Conservation (phyloP, 2,329 filamentous ascomycete genomes). For the Pestalotiopsis sp. region DNA sequence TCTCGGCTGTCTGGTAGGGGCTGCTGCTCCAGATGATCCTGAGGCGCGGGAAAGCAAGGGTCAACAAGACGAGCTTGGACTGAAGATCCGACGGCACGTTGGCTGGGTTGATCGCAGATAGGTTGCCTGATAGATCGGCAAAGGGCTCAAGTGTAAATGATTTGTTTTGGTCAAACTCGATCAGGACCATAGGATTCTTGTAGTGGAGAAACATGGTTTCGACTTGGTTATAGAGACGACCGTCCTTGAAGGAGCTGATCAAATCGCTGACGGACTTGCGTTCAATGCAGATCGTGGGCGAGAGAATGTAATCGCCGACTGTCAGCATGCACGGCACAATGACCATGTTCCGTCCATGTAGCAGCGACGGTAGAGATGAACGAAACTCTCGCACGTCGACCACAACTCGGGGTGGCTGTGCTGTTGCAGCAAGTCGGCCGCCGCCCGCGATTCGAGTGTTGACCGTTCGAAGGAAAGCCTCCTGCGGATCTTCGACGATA, state of each 20-base stretch:
- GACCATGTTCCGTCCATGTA: constrained; percentile 86
- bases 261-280: constrained; percentile 92
- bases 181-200: constrained; percentile 85
- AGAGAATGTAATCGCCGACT: constrained; percentile 94
- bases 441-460: constrained; percentile 97
- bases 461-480: constrained; percentile 89
- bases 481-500: constrained; percentile 78
- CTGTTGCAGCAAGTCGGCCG: constrained; percentile 80
- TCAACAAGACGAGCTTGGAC: constrained; percentile 88
- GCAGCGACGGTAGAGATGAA: constrained; percentile 85
- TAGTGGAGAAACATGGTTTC: constrained; percentile 96
- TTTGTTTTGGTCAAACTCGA: constrained; percentile 97
- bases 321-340: constrained; percentile 95
- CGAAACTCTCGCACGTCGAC: constrained; percentile 97
- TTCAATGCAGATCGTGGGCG: constrained; percentile 89
- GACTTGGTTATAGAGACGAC: constrained; percentile 87
- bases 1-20: constrained; percentile 95
- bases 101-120: constrained; percentile 64
- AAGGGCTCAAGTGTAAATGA: constrained; percentile 91
- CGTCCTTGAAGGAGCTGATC: constrained; percentile 89
- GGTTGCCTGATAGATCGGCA: constrained; percentile 65
- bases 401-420: constrained; percentile 85
- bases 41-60: constrained; percentile 85
- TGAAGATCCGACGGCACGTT: constrained; percentile 76
- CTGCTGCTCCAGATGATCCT: constrained; percentile 93